phyloP scores from a whole-genome alignment of 2,329 filamentous ascomycete species.

The Fusarium algeriense region DNA sequence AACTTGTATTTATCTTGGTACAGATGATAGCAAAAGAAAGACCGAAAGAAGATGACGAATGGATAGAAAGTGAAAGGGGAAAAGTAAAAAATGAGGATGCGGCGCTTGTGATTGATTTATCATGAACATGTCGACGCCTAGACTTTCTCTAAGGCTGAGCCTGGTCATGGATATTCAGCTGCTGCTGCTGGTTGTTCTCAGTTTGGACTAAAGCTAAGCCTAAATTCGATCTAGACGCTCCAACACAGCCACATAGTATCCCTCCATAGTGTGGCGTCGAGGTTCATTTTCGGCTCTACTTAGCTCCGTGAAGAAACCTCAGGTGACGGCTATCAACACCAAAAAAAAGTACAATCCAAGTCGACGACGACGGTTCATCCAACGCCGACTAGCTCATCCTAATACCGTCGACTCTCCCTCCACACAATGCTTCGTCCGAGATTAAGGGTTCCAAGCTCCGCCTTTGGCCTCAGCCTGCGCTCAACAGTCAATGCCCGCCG shows the following conservation, averaged over 20 bases:
- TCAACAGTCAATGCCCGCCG: constrained; percentile 54
- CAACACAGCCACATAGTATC: constrained; percentile 11
- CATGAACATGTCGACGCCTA: constrained; percentile 20
- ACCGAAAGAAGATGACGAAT: constrained; percentile 11
- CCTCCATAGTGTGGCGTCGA: constrained; percentile 16
- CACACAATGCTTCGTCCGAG: constrained; percentile 63
- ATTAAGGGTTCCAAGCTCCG: constrained; percentile 64
- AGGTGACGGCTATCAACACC: constrained; percentile 35
- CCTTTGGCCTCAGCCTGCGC: constrained; percentile 53
- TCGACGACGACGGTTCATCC: constrained; percentile 25
- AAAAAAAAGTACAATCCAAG: constrained; percentile 39
- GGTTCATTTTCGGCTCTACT: constrained; percentile 30
- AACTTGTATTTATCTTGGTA: constrained; percentile 10
- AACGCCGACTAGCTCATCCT: constrained; percentile 17
- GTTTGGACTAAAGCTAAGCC: constrained; percentile 19
- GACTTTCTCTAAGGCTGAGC: background rate
- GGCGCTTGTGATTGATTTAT: constrained; percentile 38
- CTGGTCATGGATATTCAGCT: constrained; percentile 20
- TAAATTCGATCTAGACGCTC: constrained; percentile 15
- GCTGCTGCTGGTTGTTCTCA: constrained; percentile 7
- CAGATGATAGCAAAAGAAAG: background rate
- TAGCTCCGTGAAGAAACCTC: constrained; percentile 37
- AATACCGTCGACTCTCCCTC: constrained; percentile 6
- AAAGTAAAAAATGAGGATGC: constrained; percentile 12
- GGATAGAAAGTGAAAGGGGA: background rate